Conservation (phyloP, 441 rosid genomes). For the Aquilaria agallochum region DNA sequence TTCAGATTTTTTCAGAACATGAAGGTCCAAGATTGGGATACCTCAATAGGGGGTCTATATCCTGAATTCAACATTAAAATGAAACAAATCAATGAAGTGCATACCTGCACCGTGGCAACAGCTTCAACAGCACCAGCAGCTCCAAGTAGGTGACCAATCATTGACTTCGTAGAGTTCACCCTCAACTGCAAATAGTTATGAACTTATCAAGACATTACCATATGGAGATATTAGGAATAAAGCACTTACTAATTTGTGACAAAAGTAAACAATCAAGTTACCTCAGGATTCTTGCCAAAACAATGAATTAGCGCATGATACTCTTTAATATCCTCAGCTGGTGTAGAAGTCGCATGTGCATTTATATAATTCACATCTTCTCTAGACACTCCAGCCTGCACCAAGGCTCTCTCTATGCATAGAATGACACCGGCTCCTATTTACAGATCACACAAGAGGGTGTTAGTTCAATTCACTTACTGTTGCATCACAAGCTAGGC, state of each 20-base stretch:
- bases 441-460: not conserved
- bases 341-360: conserved; percentile 97
- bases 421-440: conserved; percentile 76
- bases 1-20: too few relatives aligned
- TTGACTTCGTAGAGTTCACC: conserved; percentile 92
- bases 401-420: conserved; percentile 87
- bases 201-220: conserved; percentile 17
- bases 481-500: too few relatives aligned
- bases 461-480: too few relatives aligned
- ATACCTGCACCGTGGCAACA: conserved; percentile 82
- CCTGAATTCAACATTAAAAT: too few relatives aligned
- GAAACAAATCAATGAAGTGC: too few relatives aligned
- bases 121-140: conserved; percentile 99
- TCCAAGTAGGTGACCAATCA: conserved; percentile 96
- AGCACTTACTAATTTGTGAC: not conserved
- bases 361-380: conserved; percentile 87
- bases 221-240: not conserved
- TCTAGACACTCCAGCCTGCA: conserved; percentile 63
- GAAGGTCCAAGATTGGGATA: too few relatives aligned
- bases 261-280: conserved; percentile 20
- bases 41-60: too few relatives aligned
- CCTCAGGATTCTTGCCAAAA: conserved; percentile 82
- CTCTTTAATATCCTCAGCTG: conserved; percentile 87
- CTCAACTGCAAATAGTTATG: conserved; percentile 45
- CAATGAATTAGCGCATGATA: conserved; percentile 71